Percentiles rank a stretch among this genome's conserved stretches.
phyloP scores from a whole-genome alignment of 257 asterid species.

The Plantago elongata region DNA sequence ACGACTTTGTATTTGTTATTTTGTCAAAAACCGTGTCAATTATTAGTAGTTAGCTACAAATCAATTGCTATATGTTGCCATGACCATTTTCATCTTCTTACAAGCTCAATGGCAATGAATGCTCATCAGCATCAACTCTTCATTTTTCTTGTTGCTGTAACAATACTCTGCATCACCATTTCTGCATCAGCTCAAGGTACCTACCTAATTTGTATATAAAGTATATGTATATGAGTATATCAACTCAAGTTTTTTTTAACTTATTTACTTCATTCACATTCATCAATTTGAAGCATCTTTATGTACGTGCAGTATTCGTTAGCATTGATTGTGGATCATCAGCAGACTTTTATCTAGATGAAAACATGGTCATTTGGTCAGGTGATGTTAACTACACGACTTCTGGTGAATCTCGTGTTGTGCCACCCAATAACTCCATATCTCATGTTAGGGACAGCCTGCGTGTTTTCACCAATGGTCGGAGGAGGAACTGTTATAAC shows the following conservation, averaged over 20 bases:
- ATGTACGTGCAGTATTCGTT: constrained; percentile 16
- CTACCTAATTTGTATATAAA: background rate
- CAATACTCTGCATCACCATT: background rate
- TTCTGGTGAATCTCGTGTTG: constrained; percentile 25
- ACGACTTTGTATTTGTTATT: no score
- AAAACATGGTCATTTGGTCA: constrained; percentile 20
- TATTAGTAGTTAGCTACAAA: no score
- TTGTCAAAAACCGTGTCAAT: no score
- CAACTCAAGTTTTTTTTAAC: background rate
- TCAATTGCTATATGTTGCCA: no score
- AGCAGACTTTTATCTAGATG: constrained; percentile 14
- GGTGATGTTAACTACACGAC: constrained; percentile 27
- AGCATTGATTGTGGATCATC: constrained; percentile 39
- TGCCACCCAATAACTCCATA: constrained; percentile 8
- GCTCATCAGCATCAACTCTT: background rate
- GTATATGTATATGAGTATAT: no score
- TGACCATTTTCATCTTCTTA: no score
- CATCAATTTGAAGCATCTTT: background rate
- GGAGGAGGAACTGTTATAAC: constrained; percentile 44
- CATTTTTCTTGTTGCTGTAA: background rate
- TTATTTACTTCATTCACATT: background rate
- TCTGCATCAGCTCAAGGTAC: constrained; percentile 4
- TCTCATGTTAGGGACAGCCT: constrained; percentile 38
- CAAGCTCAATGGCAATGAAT: no score
- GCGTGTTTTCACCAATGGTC: constrained; percentile 38